Base-by-base conservation (phyloP, 305 asterid genomes). In the Withania somnifera region DNA sequence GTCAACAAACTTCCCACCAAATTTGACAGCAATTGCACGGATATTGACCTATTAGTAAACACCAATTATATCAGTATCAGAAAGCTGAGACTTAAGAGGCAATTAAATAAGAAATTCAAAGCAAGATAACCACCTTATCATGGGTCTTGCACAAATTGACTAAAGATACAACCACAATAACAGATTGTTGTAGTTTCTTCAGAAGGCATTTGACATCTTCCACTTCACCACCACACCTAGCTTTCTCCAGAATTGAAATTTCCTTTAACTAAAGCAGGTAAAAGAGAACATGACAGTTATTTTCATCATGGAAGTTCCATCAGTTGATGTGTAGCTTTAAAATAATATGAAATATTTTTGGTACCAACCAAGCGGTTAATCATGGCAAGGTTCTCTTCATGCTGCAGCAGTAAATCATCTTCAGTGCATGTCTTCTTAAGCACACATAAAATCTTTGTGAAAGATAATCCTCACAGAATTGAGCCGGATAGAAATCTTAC, bases 1-100 rank as follows among this genome's bases (percentile, higher is more conserved):
- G 84, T 92, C 97, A 22, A 94, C 86, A 88, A 89, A 94, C 89
- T 91, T 94, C 85, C 98, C 97, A n/a, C 95, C 95, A 83, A 90
- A 92, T 89, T 93, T 94, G 87, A 94, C 93, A 79, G 95, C 94
- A 93, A 92, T 89, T 78, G 91, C 92, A 75, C 83, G 98, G 87
- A 94, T 86, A 45, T 85, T 91, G 85, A 94, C 97, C 98, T 94
- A 83, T 83, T 83, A 53, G 68, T 83, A 77, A 60, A 82, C 60
- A 75, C 45, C 61, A 75, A 28, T 26, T 47, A 22, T 50, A 10
- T 75, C 42, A 51, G 80, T 15, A 75, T 52, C 28, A 75, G 15
- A 75, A 28, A 24, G 80, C 28, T 47, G 57, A 75, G 26, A n/a
- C n/a, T n/a, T n/a, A n/a, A n/a, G n/a, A 26, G 17, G 61, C 45